Percentiles rank a stretch among this genome's conserved stretches.
These are phyloP conservation scores for Verticillium nonalfalfae DNA, from an alignment of 2,329 filamentous ascomycete genomes.

Conservation along the genomic window DNA sequence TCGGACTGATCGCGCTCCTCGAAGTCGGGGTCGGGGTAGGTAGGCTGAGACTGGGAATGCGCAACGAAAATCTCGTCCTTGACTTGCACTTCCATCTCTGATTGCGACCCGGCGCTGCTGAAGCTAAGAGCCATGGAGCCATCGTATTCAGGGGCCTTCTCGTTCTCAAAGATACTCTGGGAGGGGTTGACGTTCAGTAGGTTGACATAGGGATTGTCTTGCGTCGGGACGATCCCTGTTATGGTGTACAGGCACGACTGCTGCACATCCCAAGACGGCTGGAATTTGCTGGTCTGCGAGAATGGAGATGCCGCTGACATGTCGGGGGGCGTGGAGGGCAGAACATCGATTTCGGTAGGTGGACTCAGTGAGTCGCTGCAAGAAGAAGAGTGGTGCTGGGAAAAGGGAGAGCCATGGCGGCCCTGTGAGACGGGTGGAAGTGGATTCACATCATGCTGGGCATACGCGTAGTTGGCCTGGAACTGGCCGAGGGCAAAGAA, in stretches of 20 bases:
- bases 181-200: conserved; percentile 9
- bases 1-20: conserved; percentile 14
- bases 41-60: background rate
- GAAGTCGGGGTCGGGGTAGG: conserved; percentile 6
- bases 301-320: conserved; percentile 22
- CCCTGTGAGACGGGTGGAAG: conserved; percentile 16
- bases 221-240: background rate
- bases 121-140: background rate
- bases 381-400: conserved; percentile 27
- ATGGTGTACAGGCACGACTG: conserved; percentile 2
- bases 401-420: conserved; percentile 27
- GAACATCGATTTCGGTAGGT: conserved; percentile 30
- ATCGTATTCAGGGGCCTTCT: background rate
- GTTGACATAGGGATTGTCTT: conserved; percentile 6
- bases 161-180: conserved; percentile 5
- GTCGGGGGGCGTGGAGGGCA: conserved; percentile 31
- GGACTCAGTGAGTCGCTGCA: conserved; percentile 30
- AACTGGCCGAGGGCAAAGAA: conserved; percentile 6
- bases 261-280: background rate
- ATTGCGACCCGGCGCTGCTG: background rate
- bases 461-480: conserved; percentile 2
- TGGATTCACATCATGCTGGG: conserved; percentile 9
- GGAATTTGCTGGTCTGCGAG: conserved; percentile 10
- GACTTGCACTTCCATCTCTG: background rate
- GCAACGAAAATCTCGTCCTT: conserved; percentile 4